Evolutionary conservation across 2,329 filamentous ascomycete species (phyloP).

Genomic region (Pseudocercospora crystallina): DNA sequence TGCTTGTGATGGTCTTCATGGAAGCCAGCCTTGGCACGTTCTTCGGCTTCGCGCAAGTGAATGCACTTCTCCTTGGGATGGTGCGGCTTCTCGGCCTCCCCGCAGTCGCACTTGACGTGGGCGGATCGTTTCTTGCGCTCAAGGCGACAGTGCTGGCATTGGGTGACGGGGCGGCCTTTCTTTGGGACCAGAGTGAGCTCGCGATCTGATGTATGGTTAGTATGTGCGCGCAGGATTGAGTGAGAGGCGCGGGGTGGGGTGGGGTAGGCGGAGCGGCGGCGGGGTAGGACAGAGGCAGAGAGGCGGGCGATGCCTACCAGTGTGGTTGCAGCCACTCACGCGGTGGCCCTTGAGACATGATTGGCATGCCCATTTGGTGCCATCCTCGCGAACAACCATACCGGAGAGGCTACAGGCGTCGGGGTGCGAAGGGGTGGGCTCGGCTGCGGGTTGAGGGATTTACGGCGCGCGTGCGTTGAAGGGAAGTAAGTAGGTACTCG

Average conservation of each 20-base stretch:
- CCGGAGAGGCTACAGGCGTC: slow-evolving; percentile 11
- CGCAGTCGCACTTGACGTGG: slow-evolving; percentile 95
- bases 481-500: too few relatives aligned
- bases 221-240: too few relatives aligned
- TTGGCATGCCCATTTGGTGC: slow-evolving; percentile 97
- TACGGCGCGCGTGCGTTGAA: slow-evolving; percentile 7
- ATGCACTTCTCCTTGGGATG: slow-evolving; percentile 50
- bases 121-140: slow-evolving; percentile 94
- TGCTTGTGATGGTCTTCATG: slow-evolving; percentile 26
- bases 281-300: background rate
- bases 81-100: slow-evolving; percentile 72
- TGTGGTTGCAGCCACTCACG: slow-evolving; percentile 97
- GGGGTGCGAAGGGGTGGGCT: slow-evolving; percentile 3
- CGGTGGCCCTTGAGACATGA: slow-evolving; percentile 97
- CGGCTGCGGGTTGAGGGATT: slow-evolving; percentile 18
- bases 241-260: too few relatives aligned
- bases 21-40: slow-evolving; percentile 33
- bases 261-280: slow-evolving; percentile 21
- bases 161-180: slow-evolving; percentile 94
- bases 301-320: slow-evolving; percentile 62
- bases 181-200: slow-evolving; percentile 93
- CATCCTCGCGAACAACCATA: slow-evolving; percentile 56
- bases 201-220: slow-evolving; percentile 62
- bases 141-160: slow-evolving; percentile 94
- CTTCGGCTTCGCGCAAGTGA: slow-evolving; percentile 39